Base-by-base conservation (phyloP, 176 grass and related monocot species). In the Avena eriantha region DNA sequence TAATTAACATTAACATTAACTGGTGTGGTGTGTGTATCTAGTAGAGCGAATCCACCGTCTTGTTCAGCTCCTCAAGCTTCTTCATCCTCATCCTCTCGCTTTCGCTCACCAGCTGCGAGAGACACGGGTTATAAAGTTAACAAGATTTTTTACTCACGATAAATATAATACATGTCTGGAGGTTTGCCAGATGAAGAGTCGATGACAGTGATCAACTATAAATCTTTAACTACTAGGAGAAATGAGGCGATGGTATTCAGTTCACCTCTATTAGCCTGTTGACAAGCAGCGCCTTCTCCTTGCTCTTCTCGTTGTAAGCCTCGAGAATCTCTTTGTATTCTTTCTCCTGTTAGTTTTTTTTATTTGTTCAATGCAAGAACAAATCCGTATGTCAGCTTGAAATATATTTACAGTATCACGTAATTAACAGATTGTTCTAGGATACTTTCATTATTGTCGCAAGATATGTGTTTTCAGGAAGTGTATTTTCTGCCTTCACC, bases 11-110 rank as follows among this genome's bases (percentile, higher is more conserved):
- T 76, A 87, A 81, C 77, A 69, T 57, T 45, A 19, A 7, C 48
- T 46, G 64, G 50, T 15, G 15, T 75, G 39, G 39, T 41, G 39
- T 41, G 1, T 41, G n/a, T 15, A 14, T 13, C 86, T 87, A 99
- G 86, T 93, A 88, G 78, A 99, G 90, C 4, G 97, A 87, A 48
- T 99, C 94, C 4, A 99, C 86, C 4, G 94, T 94, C 90, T 94
- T 99, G 85, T 90, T 93, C 73, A 99, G 85, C 86, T 99, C 97
- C 75, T 96, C 97, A 18, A 99, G 92, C 90, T 96, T 99, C 89
- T 90, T 99, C 97, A 99, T 99, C 73, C 97, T 89, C 85, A 94
- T 83, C 85, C 92, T 91, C 87, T 99, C 97, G 43, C 97, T 99
- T 57, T 99, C 92, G 64, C 92, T 94, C 65, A 96, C 97, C 77